Percentiles rank a stretch among this genome's conserved stretches.
Evolutionary conservation across 2,329 filamentous ascomycete species (phyloP).

Genomic region (Lasiodiplodia sp.): DNA sequence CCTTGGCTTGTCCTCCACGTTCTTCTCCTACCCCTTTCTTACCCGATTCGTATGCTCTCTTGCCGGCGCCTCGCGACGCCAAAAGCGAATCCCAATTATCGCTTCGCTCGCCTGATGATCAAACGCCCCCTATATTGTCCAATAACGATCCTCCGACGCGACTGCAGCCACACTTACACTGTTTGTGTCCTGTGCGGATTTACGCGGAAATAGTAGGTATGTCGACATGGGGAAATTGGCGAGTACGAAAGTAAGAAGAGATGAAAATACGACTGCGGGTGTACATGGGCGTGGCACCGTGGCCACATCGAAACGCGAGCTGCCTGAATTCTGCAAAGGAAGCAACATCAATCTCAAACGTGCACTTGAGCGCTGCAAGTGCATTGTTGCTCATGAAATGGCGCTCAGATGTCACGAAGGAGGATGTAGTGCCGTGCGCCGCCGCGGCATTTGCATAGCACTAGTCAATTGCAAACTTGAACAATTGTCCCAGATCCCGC

Average conservation of each 20-base stretch:
- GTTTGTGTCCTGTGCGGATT: not conserved
- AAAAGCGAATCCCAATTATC: slow-evolving; percentile 25
- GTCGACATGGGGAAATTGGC: not conserved
- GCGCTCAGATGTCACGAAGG: not conserved
- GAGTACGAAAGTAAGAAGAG: slow-evolving; percentile 1
- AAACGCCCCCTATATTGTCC: slow-evolving; percentile 24
- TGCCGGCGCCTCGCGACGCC: slow-evolving; percentile 20
- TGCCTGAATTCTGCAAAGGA: not conserved
- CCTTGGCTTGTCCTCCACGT: not conserved
- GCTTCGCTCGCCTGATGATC: slow-evolving; percentile 26
- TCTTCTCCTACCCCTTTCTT: slow-evolving; percentile 16
- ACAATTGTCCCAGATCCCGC: not conserved
- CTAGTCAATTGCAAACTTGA: not conserved
- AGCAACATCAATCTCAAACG: not conserved
- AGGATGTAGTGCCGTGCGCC: not conserved
- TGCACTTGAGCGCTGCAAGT: not conserved
- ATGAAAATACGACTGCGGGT: not conserved
- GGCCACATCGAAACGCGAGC: no score
- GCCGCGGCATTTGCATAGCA: not conserved
- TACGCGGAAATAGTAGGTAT: not conserved
- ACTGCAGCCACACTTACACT: not conserved
- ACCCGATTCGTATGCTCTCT: slow-evolving; percentile 10
- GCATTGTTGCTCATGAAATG: not conserved
- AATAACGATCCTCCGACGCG: slow-evolving; percentile 11
- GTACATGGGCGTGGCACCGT: not conserved